Percentiles rank a stretch among this genome's conserved stretches.
phyloP scores from a whole-genome alignment of 345 rosid species.

The Lumnitzera racemosa region DNA sequence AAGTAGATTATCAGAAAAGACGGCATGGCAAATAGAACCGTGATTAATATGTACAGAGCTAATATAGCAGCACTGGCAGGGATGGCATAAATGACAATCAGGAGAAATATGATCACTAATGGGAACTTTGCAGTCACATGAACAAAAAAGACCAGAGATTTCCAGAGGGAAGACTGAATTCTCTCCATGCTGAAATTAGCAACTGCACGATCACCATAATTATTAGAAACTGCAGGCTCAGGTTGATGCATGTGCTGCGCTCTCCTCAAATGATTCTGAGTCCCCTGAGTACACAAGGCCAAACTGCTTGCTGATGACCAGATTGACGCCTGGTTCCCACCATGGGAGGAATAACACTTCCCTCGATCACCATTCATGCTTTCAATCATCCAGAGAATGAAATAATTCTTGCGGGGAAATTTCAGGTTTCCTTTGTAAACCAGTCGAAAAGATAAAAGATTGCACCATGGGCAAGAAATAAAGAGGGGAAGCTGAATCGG shows the following conservation, averaged over 20 bases:
- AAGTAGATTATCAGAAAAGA: constrained; percentile 84
- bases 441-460: constrained; percentile 64
- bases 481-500: constrained; percentile 85
- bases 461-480: constrained; percentile 92
- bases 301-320: constrained; percentile 25
- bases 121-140: constrained; percentile 89
- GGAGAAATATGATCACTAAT: constrained; percentile 69
- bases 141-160: constrained; percentile 63
- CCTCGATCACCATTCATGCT: constrained; percentile 68
- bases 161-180: constrained; percentile 44
- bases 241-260: constrained; percentile 27
- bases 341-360: constrained; percentile 27
- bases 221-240: constrained; percentile 24
- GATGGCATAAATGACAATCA: constrained; percentile 70
- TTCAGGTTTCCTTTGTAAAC: constrained; percentile 65
- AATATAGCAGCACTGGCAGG: constrained; percentile 85
- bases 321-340: constrained; percentile 30
- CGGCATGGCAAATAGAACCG: constrained; percentile 72
- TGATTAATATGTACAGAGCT: constrained; percentile 68
- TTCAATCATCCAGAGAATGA: constrained; percentile 95
- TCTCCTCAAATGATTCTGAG: constrained; percentile 25
- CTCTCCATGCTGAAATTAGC: constrained; percentile 30
- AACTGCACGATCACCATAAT: constrained; percentile 10
- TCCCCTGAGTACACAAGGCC: constrained; percentile 21
- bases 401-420: constrained; percentile 83